Base-by-base conservation (phyloP, 495 filamentous ascomycete species). In the Aspergillus asperescens region DNA sequence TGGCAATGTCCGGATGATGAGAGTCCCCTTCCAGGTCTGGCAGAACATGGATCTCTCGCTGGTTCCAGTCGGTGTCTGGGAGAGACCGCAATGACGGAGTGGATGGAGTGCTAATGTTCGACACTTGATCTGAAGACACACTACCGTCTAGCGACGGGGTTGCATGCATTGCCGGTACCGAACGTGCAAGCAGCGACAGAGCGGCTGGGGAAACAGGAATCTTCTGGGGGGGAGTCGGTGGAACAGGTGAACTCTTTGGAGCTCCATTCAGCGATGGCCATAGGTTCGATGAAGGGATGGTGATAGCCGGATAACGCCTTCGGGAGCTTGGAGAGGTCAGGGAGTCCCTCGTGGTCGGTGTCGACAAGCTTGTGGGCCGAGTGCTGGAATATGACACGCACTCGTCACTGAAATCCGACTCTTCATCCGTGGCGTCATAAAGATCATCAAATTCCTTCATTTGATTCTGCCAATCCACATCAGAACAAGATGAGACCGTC, bases 111-210 rank as follows among this genome's bases (percentile, higher is more conserved):
- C 85, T 92, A 50, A 89, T 75, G 44, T 76, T 74, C 6, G 87
- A 88, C 67, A 90, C 77, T 59, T 94, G 89, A 57, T 95, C 89
- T 7, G 89, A 94, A 15, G 83, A 85, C 34, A 90, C 55, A 69
- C 89, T 94, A 7, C 89, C 90, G 75, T 95, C 89, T 3, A 96
- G 79, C 8, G 90, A 95, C 6, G 90, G 90, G 7, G 90, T 82
- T 0, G 88, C 84, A 59, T 86, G 88, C n/a, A 80, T 74, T 15
- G 81, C 81, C 8, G 90, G 89, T 12, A 89, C 77, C 44, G 78
- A 79, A 55, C 73, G 81, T 22, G 75, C 78, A 15, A 95, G 77
- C 65, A 86, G 76, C 15, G 79, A 82, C 37, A 89, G 78, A 20
- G 81, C 78, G 10, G 82, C 83, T 13, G 87, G 86, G 2, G 90